Percentiles rank a stretch among this genome's conserved stretches.
Conservation (phyloP, 129 eudicot species). For the Helichrysum umbraculigerum region DNA sequence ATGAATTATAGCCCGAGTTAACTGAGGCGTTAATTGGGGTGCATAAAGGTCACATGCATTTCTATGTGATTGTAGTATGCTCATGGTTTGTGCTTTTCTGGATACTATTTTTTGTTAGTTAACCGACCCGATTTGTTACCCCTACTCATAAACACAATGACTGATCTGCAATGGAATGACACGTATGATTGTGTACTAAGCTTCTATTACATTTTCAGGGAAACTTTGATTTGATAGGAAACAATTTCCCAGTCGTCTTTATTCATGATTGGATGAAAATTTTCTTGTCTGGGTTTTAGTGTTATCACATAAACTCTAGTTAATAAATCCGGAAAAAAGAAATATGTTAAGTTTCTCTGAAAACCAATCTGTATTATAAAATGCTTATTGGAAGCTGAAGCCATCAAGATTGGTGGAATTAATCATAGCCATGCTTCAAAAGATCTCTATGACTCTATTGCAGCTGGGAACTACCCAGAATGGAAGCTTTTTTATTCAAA, state of each 20-base stretch:
- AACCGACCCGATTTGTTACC: too few relatives aligned
- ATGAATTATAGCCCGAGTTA: background rate
- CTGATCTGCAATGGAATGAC: too few relatives aligned
- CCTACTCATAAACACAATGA: too few relatives aligned
- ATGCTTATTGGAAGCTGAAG: constrained; percentile 59
- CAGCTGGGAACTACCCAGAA: constrained; percentile 71
- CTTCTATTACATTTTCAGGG: constrained; percentile 43
- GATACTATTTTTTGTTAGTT: background rate
- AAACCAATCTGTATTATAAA: too few relatives aligned
- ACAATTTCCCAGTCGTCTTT: constrained; percentile 81
- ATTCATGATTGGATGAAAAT: constrained; percentile 75
- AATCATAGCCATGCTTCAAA: constrained; percentile 48
- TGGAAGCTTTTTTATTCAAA: constrained; percentile 73
- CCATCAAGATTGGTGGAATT: constrained; percentile 48
- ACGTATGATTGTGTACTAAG: too few relatives aligned
- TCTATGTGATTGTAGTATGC: background rate
- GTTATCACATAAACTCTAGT: constrained; percentile 68
- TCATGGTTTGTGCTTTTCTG: background rate
- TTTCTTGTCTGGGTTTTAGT: constrained; percentile 90
- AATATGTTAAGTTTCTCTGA: too few relatives aligned
- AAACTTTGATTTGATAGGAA: constrained; percentile 82
- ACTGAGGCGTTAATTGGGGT: background rate
- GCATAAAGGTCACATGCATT: background rate
- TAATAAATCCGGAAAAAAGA: too few relatives aligned
- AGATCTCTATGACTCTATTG: constrained; percentile 70